These are phyloP conservation scores for Ustanciosporium gigantosporum DNA, from an alignment of 1,284 basidiomycete species.

Conservation along the genomic window DNA sequence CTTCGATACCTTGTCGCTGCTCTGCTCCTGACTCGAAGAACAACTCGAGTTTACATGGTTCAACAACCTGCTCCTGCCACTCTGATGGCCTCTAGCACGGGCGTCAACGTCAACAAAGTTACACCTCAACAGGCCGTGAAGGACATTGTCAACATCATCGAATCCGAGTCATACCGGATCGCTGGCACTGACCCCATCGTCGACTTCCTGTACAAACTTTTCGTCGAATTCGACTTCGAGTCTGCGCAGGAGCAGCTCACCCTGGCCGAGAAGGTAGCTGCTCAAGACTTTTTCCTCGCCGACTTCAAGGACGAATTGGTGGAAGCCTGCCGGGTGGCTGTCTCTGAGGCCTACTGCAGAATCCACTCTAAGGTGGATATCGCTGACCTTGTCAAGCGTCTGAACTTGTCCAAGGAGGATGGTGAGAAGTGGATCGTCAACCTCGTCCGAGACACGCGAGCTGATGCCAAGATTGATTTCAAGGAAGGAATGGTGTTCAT, in stretches of 20 bases:
- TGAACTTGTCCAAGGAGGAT: conserved; percentile 88
- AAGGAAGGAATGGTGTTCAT: conserved; percentile 97
- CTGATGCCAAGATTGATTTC: conserved; percentile 96
- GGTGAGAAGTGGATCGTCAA: conserved; percentile 99
- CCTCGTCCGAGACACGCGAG: conserved; percentile 91
- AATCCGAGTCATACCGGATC: conserved; percentile 61
- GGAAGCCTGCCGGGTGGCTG: conserved; percentile 91
- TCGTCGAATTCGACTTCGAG: conserved; percentile 88
- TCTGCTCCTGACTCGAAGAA: conserved; percentile 84
- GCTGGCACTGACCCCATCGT: conserved; percentile 94
- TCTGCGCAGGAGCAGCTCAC: conserved; percentile 81
- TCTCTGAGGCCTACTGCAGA: conserved; percentile 95
- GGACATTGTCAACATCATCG: conserved; percentile 56
- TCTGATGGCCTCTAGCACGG: conserved; percentile 29
- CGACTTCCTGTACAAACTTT: conserved; percentile 87
- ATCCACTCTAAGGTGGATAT: conserved; percentile 97
- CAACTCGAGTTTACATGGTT: conserved; percentile 53
- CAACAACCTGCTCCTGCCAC: conserved; percentile 37
- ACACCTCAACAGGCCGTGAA: conserved; percentile 55
- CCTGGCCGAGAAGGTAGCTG: conserved; percentile 79
- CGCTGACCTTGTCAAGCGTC: conserved; percentile 86
- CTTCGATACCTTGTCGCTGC: conserved; percentile 91
- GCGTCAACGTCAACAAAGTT: conserved; percentile 47
- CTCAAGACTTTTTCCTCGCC: conserved; percentile 89
- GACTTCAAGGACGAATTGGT: conserved; percentile 90